These are phyloP conservation scores for Cercophora scortea DNA, from an alignment of 495 filamentous ascomycete species.

Conservation along the genomic window DNA sequence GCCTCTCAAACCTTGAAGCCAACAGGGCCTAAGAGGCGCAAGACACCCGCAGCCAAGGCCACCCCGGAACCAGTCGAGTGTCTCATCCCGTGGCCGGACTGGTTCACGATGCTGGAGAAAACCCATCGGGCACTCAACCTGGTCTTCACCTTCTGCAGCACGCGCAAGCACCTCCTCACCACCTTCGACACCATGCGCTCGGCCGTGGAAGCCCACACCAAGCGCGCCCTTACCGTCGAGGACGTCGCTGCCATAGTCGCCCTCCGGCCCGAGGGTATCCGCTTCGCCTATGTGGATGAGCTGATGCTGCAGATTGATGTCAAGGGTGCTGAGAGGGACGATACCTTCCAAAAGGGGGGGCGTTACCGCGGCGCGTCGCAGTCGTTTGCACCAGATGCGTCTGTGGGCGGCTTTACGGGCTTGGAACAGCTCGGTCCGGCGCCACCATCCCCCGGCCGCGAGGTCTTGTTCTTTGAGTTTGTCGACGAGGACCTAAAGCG, in stretches of 20 bases:
- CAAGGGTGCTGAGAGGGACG: slow-evolving; percentile 52
- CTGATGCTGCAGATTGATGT: slow-evolving; percentile 70
- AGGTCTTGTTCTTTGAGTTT: slow-evolving; percentile 86
- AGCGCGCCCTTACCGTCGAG: slow-evolving; percentile 57
- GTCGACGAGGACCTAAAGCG: slow-evolving; percentile 85
- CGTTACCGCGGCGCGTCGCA: slow-evolving; percentile 29
- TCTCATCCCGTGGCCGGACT: slow-evolving; percentile 56
- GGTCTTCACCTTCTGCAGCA: slow-evolving; percentile 90
- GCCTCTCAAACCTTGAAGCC: background rate
- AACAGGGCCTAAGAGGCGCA: background rate
- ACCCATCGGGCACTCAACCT: slow-evolving; percentile 81
- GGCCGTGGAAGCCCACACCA: slow-evolving; percentile 77
- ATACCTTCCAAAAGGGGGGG: slow-evolving; percentile 35
- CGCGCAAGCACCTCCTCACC: slow-evolving; percentile 82
- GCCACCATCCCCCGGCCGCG: slow-evolving; percentile 24
- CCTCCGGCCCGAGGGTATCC: slow-evolving; percentile 65
- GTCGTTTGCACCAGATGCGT: slow-evolving; percentile 37
- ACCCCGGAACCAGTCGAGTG: background rate
- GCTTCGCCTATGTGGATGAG: slow-evolving; percentile 83
- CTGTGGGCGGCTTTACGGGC: slow-evolving; percentile 41
- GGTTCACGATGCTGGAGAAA: slow-evolving; percentile 64
- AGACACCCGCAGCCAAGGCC: slow-evolving; percentile 2
- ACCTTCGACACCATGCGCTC: slow-evolving; percentile 82
- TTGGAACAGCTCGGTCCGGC: slow-evolving; percentile 20
- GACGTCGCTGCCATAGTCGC: slow-evolving; percentile 79